Evolutionary conservation across 257 asterid genomes (phyloP), one percentile per base, ranked within the genome.

Genomic region (Solanum sitiens): DNA sequence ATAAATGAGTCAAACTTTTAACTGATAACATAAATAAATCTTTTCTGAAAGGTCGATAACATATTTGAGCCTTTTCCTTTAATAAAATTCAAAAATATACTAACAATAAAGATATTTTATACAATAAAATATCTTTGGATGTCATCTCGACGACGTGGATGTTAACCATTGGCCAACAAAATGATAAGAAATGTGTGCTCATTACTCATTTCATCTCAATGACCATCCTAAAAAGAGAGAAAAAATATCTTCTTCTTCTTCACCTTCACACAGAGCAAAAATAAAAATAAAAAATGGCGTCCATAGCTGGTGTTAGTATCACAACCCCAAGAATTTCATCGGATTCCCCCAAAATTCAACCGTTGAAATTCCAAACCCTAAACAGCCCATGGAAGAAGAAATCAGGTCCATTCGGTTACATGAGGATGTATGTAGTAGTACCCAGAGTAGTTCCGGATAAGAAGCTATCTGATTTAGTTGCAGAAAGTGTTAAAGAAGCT

Each of bases 401-500:
- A 18, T 45, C n/a, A 27, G 42, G 12, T 15, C 67, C 27, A 94
- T 11, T 94, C 91, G 93, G 88, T 71, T 89, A 86, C 92, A 83
- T 75, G 89, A 93, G 21, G 87, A 75, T 92, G 85, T 50, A 47
- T 12, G 40, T 2, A 9, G 25, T 3, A 5, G 25, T 47, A 47
- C 87, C 92, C 96, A 37, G 92, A 50, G 92, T 93, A 74, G 42
- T 39, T 16, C 98, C 98, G 8, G 98, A 95, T 21, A 33, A 91
- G 83, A 82, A 82, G 70, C 87, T 95, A 11, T 89, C 98, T 27
- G 97, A 87, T 1, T 92, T 94, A 93, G 95, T 97, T 86, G 99
- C 94, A 85, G 96, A 95, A 91, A 95, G 99, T 93, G 92, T 97
- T 32, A 95, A 97, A 89, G 86, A 83, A 11, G 98, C 99, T 3